These are phyloP conservation scores for Ceraceosorus guamensis DNA, from an alignment of 1,284 basidiomycete genomes.

Conservation along the genomic window DNA sequence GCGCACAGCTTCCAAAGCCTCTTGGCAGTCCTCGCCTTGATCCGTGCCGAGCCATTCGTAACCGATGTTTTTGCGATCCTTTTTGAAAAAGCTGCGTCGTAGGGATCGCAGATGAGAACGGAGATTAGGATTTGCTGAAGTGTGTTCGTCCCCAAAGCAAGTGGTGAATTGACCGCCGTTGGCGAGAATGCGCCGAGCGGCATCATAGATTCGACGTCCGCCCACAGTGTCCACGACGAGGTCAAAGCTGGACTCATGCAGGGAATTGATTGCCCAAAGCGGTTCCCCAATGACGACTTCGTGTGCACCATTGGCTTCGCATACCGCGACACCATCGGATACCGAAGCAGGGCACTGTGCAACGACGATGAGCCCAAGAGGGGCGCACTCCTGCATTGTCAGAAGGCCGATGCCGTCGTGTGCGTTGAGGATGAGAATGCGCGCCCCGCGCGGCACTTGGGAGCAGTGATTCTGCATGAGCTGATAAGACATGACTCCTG, in stretches of 20 bases:
- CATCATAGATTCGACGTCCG: conserved; percentile 49
- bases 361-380: conserved; percentile 49
- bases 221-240: conserved; percentile 47
- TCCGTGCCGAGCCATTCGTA: conserved; percentile 48
- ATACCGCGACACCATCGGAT: conserved; percentile 45
- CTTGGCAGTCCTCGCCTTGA: conserved; percentile 31
- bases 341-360: conserved; percentile 48
- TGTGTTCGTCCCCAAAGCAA: conserved; percentile 46
- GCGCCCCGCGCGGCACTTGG: conserved; percentile 43
- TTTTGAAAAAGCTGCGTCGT: conserved; percentile 49
- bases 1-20: conserved; percentile 41
- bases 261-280: conserved; percentile 48
- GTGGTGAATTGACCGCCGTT: conserved; percentile 47
- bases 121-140: conserved; percentile 40
- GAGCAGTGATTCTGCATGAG: conserved; percentile 48
- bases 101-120: conserved; percentile 46
- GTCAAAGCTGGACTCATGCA: conserved; percentile 50
- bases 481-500: conserved; percentile 49
- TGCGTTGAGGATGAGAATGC: conserved; percentile 50
- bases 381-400: conserved; percentile 48
- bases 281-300: conserved; percentile 50
- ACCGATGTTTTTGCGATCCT: conserved; percentile 49
- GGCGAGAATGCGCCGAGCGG: conserved; percentile 49
- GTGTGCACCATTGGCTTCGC: conserved; percentile 49
- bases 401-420: conserved; percentile 50